Evolutionary conservation across 768 basidiomycete species (phyloP), one percentile per base, ranked within the genome.

Genomic region (Sistotremastrum niveocremeum): DNA sequence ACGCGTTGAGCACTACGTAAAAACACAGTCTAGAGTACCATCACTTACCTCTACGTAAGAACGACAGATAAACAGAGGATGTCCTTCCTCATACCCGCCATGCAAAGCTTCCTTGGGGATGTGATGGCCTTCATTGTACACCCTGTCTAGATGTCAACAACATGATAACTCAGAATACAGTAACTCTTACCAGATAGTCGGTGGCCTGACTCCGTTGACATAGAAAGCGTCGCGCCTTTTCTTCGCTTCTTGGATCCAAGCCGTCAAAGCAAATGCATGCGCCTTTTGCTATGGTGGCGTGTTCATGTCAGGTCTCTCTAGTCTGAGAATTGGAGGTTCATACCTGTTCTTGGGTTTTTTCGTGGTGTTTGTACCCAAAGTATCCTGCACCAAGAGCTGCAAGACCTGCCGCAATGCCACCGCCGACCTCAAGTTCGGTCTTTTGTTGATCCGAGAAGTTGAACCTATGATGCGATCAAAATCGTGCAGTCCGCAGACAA

Each of bases 351-450:
- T 74, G 62, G 36, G 62, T 67, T 52, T 80, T 65, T 51, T 73
- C 65, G 51, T 81, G 76, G 2, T 72, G 50, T 46, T 79, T 76
- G 60, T 66, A 76, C 2, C 73, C 74, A 32, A 55, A 57, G 44
- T 63, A 54, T 3, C 77, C 81, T 6, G 59, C 77, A 45, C 67
- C 79, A 11, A 79, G 41, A 28, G 63, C 54, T 11, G 69, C 76
- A n/a, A 64, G 57, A 0, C 78, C 82, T 1, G 67, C 76, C 34
- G 70, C 60, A 31, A 84, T 44, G 28, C 78, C 82, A 12, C 77
- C 83, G 12, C 77, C 83, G 48, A 83, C 54, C 82, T 84, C 72
- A 34, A 81, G 65, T 49, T 77, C 59, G 51, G 77, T 67, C 69
- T 79, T 82, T 51, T 60, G 68, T 8, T 51, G 34, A 4, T 74